phyloP scores from a whole-genome alignment of 2,329 filamentous ascomycete species.

The Fusarium algeriense region DNA sequence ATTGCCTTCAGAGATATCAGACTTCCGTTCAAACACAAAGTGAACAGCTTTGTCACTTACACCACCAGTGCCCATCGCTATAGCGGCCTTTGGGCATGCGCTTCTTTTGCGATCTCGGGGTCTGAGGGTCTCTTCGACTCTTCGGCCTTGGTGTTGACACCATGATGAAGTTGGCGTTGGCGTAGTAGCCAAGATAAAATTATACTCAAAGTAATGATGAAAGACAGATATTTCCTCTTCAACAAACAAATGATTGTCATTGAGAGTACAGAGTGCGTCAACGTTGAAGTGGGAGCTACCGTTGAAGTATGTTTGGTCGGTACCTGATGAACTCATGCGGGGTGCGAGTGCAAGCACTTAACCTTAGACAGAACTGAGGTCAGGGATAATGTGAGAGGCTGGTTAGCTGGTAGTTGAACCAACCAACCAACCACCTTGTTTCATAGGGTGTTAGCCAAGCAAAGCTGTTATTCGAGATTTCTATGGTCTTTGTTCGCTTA shows the following conservation, averaged over 20 bases:
- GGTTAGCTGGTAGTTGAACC: conserved; percentile 1
- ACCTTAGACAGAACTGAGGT: conserved; percentile 5
- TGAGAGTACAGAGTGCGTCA: neutral
- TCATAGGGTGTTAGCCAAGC: neutral
- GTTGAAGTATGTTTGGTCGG: conserved; percentile 3
- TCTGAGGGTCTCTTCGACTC: conserved; percentile 31
- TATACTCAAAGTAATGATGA: neutral
- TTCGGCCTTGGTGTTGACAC: conserved; percentile 30
- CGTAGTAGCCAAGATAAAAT: neutral
- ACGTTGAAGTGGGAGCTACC: conserved; percentile 28
- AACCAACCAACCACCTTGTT: conserved; percentile 10
- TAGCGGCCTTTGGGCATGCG: conserved; percentile 51
- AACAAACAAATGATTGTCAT: neutral
- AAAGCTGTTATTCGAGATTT: neutral
- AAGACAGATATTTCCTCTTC: neutral
- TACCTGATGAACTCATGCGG: conserved; percentile 24
- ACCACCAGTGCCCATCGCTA: conserved; percentile 53
- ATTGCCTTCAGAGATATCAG: conserved; percentile 51
- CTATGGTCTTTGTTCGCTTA: neutral
- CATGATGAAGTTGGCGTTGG: conserved; percentile 24
- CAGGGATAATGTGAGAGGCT: conserved; percentile 16
- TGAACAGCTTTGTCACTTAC: conserved; percentile 42
- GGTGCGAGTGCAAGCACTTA: conserved; percentile 11
- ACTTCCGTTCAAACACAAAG: neutral
- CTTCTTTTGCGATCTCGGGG: conserved; percentile 48